Evolutionary conservation across 805 yeast species (phyloP), one percentile per base, ranked within the genome.

Genomic region (Lachancea nothofagi): DNA sequence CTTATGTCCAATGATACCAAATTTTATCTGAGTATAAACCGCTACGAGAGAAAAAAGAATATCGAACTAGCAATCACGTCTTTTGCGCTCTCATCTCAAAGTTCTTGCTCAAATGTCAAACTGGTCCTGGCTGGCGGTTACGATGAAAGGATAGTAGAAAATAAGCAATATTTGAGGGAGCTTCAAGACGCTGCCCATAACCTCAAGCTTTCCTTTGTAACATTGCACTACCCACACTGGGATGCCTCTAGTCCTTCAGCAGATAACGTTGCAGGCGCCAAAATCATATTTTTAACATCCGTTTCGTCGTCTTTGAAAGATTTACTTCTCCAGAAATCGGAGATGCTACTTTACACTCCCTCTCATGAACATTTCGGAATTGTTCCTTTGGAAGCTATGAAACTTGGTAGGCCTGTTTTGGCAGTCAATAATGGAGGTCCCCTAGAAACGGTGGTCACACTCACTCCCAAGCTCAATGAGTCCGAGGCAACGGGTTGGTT

Each of bases 351-450:
- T 32, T 93, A 93, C 57, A 93, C 99, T 0, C 98, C 99, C 2
- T 71, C 83, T 0, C 74, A 74, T 51, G 98, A 93, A 61, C 99
- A 93, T 64, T 93, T 93, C 57, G 99, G 99, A 10, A 93, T 93
- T 47, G 99, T 93, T 7, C 99, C 99, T 1, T 70, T 93, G 12
- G 98, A 93, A 59, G 89, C 96, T 9, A 89, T 93, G 97, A 71
- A 81, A 33, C 70, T 75, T 42, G 82, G 84, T 21, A 80, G 81
- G 0, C 87, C 95, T 0, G 96, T 89, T 0, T 64, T 93, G 37
- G 96, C 96, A 0, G 80, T 82, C 4, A 78, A 84, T 53, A 78
- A 78, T 28, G 99, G 98, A 20, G 99, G 99, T 0, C 98, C 98
- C 0, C 62, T 80, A 25, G 99, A 93, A 57, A 81, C 96, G 0